Conservation (phyloP, 305 asterid species). For the Caryopteris hybrid region DNA sequence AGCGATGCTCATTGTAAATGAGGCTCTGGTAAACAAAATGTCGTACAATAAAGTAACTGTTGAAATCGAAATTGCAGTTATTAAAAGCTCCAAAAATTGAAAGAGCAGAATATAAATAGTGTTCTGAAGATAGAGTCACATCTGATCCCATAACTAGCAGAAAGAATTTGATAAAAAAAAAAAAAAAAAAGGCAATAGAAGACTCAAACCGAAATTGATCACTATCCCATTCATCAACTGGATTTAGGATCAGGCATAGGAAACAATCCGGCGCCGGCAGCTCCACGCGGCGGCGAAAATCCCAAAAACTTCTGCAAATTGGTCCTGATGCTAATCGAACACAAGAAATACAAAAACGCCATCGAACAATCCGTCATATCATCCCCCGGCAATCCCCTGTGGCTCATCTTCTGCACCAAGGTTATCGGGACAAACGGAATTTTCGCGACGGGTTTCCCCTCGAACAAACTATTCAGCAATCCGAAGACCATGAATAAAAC, state of each 20-base stretch:
- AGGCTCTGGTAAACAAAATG: background rate
- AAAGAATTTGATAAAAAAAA: slow-evolving; percentile 2
- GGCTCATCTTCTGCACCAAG: slow-evolving; percentile 96
- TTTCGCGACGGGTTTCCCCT: slow-evolving; percentile 82
- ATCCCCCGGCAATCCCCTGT: slow-evolving; percentile 75
- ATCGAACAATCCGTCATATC: slow-evolving; percentile 99
- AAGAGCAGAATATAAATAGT: slow-evolving; percentile 12
- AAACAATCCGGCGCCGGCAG: slow-evolving; percentile 83
- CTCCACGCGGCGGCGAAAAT: slow-evolving; percentile 96
- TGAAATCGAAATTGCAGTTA: background rate
- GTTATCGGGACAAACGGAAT: slow-evolving; percentile 79
- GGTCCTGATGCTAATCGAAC: slow-evolving; percentile 91
- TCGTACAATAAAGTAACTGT: background rate
- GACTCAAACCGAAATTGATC: background rate
- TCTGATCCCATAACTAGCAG: background rate
- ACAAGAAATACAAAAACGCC: slow-evolving; percentile 83
- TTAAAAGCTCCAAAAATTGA: slow-evolving; percentile 2
- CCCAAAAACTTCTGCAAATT: slow-evolving; percentile 94
- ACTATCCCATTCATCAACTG: slow-evolving; percentile 31
- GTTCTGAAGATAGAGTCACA: background rate
- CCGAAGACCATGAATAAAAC: slow-evolving; percentile 87
- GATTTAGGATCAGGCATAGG: slow-evolving; percentile 88
- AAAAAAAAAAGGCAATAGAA: background rate
- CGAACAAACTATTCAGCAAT: slow-evolving; percentile 66
- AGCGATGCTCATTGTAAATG: background rate